Evolutionary conservation across 108 stramenopile genomes (phyloP).

Genomic region (Stephanodiscus triporus): DNA sequence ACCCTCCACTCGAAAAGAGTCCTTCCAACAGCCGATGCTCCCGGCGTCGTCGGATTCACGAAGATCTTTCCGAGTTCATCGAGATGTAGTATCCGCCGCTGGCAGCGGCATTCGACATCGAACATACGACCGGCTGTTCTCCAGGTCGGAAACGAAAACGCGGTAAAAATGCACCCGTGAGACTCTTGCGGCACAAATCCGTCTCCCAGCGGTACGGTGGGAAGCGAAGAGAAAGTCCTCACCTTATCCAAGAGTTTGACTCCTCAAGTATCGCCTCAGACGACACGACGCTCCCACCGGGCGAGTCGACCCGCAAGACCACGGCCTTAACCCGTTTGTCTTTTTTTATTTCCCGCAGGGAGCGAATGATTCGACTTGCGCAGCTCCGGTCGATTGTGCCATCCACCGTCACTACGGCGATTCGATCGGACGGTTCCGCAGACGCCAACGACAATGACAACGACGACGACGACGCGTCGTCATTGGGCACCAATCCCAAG

Average conservation of each 20-base stretch:
- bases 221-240: constrained; percentile 4
- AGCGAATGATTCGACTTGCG: constrained; percentile 50
- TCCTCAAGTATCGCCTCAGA: constrained; percentile 77
- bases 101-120: constrained; percentile 77
- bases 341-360: constrained; percentile 62
- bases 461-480: background rate
- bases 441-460: background rate
- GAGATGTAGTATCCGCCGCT: constrained; percentile 86
- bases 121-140: constrained; percentile 59
- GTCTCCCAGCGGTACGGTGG: background rate
- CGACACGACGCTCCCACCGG: constrained; percentile 71
- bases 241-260: constrained; percentile 57
- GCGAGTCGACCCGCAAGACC: constrained; percentile 72
- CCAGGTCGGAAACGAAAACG: background rate
- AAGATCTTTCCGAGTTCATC: constrained; percentile 68
- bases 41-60: constrained; percentile 68
- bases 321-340: constrained; percentile 61
- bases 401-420: constrained; percentile 64
- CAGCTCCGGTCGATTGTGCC: constrained; percentile 59
- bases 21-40: constrained; percentile 62
- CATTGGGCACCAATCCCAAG: constrained; percentile 20
- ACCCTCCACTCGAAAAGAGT: background rate
- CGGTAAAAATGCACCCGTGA: background rate
- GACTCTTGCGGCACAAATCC: background rate
- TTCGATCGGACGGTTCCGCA: constrained; percentile 37